Evolutionary conservation across 192 early-diverging fungal species (phyloP), one percentile per base, ranked within the genome.

Genomic region (Rhizophagus prolifer): DNA sequence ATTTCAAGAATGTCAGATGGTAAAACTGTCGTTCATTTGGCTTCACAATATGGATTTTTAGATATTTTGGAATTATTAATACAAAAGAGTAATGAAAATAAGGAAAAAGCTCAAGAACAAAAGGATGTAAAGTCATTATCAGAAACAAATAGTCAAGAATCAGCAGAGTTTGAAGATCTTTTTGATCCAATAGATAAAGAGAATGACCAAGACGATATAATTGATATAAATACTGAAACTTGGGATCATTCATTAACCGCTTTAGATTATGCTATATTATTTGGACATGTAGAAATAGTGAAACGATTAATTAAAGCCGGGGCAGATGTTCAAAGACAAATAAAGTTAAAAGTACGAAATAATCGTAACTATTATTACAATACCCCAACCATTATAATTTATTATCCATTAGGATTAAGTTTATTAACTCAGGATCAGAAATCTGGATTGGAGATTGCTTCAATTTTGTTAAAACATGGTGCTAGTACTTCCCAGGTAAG

Each of bases 241-340:
- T 72, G 70, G 70, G 50, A 72, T 31, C 70, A 72, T 31, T 26
- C 21, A 34, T 34, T 72, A 12, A 30, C 70, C 28, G 7, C 70
- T 6, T 28, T 72, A 6, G 70, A 72, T 25, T 72, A 72, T 58
- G 70, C 70, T 16, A 72, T 72, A 4, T 1, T 72, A 72, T 72
- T 72, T 72, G 70, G 70, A 2, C 54, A 47, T 3, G 10, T 72
- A 6, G 70, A 72, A 72, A 50, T 72, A 25, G 70, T 58, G 3
- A 72, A 72, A 21, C 28, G 2, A 2, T 58, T 72, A 58, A 31
- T 72, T 58, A 7, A 72, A 10, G 16, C n/a, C 8, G 70, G 70
- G 1, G 70, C 70, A 7, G 36, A 72, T 59, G 70, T 72, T 31
- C 13, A 21, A 13, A 21, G 70, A 31, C 50, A 8, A 28, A 72